A percentile compares a stretch with the other conserved stretches of the same genome.
phyloP scores from a whole-genome alignment of 2,329 filamentous ascomycete species.

The Rugonectria rugulosa region DNA sequence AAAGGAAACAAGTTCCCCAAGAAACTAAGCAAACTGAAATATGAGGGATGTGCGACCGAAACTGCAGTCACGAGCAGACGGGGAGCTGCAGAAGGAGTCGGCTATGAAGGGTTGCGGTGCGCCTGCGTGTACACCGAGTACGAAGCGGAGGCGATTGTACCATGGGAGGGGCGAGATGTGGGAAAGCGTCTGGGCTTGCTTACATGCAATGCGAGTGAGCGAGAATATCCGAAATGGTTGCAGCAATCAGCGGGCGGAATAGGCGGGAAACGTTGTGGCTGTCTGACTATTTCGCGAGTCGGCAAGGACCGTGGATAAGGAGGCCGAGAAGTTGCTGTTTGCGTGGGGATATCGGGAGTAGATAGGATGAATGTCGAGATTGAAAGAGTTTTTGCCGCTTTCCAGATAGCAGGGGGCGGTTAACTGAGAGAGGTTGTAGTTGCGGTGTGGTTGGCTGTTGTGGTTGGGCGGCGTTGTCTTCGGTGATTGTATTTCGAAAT shows the following conservation, averaged over 20 bases:
- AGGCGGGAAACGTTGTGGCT: slow-evolving; percentile 13
- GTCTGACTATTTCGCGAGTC: slow-evolving; percentile 10
- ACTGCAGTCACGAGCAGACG: slow-evolving; percentile 35
- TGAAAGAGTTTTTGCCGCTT: background rate
- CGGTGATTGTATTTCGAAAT: slow-evolving; percentile 10
- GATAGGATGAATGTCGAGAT: slow-evolving; percentile 14
- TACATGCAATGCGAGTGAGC: slow-evolving; percentile 32
- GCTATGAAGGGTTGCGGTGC: slow-evolving; percentile 29
- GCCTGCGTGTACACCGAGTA: slow-evolving; percentile 29
- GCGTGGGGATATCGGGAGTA: slow-evolving; percentile 15
- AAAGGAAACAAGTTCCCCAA: slow-evolving; percentile 5
- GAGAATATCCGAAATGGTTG: slow-evolving; percentile 10
- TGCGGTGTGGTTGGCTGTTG: background rate
- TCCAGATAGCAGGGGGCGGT: background rate
- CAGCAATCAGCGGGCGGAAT: slow-evolving; percentile 16
- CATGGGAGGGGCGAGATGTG: slow-evolving; percentile 10
- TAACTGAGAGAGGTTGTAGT: slow-evolving; percentile 13
- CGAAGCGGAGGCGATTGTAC: slow-evolving; percentile 14
- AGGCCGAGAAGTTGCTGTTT: slow-evolving; percentile 20
- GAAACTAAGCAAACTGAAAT: slow-evolving; percentile 18
- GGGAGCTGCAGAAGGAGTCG: slow-evolving; percentile 37
- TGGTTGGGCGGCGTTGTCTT: background rate
- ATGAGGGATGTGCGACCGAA: slow-evolving; percentile 19
- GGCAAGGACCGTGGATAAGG: slow-evolving; percentile 4
- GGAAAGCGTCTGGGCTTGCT: slow-evolving; percentile 29